Evolutionary conservation across 768 basidiomycete genomes (phyloP).

Genomic region (Hemileccinum rubropunctum): DNA sequence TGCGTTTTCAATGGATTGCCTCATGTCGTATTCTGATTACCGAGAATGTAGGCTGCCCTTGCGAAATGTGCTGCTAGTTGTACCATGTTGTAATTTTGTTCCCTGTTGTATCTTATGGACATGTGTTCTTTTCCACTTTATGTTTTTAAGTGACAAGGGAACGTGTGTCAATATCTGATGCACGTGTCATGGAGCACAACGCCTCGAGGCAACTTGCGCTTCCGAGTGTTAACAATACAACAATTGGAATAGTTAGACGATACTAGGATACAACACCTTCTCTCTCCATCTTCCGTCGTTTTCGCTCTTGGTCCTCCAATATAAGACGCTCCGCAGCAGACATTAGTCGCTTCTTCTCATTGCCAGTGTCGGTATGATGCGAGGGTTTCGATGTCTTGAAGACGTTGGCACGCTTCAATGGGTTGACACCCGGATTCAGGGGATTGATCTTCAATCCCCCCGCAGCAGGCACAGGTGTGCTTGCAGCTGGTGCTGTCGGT

Average conservation of each 20-base stretch:
- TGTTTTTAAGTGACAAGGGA: no score
- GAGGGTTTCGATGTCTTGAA: conserved; percentile 53
- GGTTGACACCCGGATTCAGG: conserved; percentile 43
- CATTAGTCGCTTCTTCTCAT: conserved; percentile 67
- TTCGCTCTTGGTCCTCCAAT: conserved; percentile 87
- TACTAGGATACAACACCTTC: conserved; percentile 26
- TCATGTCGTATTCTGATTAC: neutral
- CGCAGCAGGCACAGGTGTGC: conserved; percentile 31
- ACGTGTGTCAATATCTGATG: neutral
- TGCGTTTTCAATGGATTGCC: conserved; percentile 32
- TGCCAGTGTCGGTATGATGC: conserved; percentile 30
- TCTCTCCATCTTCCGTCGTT: conserved; percentile 72
- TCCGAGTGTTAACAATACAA: no score
- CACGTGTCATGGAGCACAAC: neutral
- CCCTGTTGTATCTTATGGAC: conserved; percentile 13
- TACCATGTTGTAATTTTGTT: conserved; percentile 7
- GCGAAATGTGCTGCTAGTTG: conserved; percentile 68
- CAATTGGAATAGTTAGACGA: neutral
- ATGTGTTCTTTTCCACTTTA: no score
- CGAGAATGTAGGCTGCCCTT: conserved; percentile 60
- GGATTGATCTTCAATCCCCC: conserved; percentile 60
- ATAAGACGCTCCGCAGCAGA: conserved; percentile 86
- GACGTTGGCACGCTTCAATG: conserved; percentile 71
- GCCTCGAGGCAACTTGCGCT: no score
- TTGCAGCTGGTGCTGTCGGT: conserved; percentile 32